Evolutionary conservation across 768 basidiomycete species (phyloP).

Genomic region (Phlebiopsis flavidoalba): DNA sequence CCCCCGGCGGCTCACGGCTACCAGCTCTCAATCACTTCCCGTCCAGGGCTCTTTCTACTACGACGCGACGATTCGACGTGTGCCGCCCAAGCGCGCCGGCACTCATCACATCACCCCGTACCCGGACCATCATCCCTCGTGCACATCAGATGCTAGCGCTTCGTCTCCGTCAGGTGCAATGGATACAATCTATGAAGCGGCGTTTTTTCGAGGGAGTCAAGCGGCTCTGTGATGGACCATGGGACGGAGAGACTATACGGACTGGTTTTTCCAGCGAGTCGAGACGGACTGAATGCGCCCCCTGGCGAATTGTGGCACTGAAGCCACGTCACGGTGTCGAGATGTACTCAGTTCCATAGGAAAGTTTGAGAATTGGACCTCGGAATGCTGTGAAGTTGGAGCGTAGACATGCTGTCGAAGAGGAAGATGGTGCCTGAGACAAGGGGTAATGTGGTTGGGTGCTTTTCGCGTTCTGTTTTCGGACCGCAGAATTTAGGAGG

Average conservation of each 20-base stretch:
- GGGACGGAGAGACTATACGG: conserved; percentile 24
- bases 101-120: conserved; percentile 41
- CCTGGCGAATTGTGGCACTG: conserved; percentile 43
- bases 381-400: conserved; percentile 29
- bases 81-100: conserved; percentile 59
- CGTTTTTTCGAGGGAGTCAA: conserved; percentile 41
- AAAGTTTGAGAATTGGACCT: conserved; percentile 20
- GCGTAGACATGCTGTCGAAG: conserved; percentile 35
- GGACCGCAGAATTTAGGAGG: no score
- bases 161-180: conserved; percentile 22
- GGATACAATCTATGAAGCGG: conserved; percentile 32
- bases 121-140: conserved; percentile 22
- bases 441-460: no score
- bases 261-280: conserved; percentile 16
- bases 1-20: conserved; percentile 21
- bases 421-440: conserved; percentile 18
- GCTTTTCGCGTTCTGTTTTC: no score
- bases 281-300: conserved; percentile 19
- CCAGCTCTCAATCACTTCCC: conserved; percentile 12
- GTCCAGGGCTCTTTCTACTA: conserved; percentile 40
- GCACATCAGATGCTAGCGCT: conserved; percentile 1
- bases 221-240: conserved; percentile 29
- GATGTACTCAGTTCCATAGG: background rate
- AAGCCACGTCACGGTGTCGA: conserved; percentile 38
- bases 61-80: conserved; percentile 49